Conservation (phyloP, 1,139 yeast species). For the Protomyces gravidus region DNA sequence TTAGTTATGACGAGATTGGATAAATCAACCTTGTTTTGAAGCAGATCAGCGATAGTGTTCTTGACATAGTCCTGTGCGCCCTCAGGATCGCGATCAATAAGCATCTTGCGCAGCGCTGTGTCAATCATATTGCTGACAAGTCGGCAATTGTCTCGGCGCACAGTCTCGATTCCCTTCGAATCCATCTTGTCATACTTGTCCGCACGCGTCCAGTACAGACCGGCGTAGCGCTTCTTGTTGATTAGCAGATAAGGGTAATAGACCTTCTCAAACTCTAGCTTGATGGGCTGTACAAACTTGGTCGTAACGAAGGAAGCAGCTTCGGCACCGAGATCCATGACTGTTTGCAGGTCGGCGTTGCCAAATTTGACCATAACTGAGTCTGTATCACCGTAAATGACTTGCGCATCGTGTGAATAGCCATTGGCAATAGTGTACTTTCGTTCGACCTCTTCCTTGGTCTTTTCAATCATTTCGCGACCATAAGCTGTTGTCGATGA, state of each 20-base stretch:
- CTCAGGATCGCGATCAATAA: constrained; percentile 84
- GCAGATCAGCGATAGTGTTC: constrained; percentile 78
- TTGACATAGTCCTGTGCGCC: constrained; percentile 66
- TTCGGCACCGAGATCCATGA: constrained; percentile 89
- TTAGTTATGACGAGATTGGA: constrained; percentile 92
- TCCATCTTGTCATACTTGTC: constrained; percentile 93
- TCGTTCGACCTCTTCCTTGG: constrained; percentile 79
- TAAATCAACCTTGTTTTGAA: constrained; percentile 87
- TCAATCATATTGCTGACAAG: constrained; percentile 92
- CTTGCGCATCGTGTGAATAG: constrained; percentile 73
- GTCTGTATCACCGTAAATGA: constrained; percentile 97
- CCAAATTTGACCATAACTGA: constrained; percentile 99
- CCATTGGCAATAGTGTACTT: constrained; percentile 77
- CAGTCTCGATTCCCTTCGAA: constrained; percentile 97
- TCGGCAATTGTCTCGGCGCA: constrained; percentile 94
- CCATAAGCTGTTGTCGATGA: constrained; percentile 96
- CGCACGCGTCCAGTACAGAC: constrained; percentile 90
- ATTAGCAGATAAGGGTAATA: constrained; percentile 90
- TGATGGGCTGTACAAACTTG: constrained; percentile 77
- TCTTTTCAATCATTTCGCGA: constrained; percentile 90
- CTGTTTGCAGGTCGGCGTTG: constrained; percentile 66
- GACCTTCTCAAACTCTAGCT: constrained; percentile 92
- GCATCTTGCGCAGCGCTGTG: constrained; percentile 74
- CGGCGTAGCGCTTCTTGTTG: constrained; percentile 95
- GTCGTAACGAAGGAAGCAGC: constrained; percentile 87